Base-by-base conservation (phyloP, 202 grass and related monocot genomes). In the Panicum hallii region DNA sequence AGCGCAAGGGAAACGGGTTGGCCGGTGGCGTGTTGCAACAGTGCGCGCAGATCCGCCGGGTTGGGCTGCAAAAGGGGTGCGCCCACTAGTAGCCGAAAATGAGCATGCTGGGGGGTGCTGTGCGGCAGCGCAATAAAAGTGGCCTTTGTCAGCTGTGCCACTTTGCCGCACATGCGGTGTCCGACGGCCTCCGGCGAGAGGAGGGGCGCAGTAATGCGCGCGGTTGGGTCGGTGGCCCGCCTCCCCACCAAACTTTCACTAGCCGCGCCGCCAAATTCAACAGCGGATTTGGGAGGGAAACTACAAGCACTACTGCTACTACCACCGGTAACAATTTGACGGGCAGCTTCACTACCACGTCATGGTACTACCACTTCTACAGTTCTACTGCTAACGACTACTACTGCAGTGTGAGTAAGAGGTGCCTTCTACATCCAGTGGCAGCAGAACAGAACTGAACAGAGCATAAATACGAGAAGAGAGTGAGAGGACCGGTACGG, bases 151-250 rank as follows among this genome's bases (percentile, higher is more conserved):
- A 46, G 80, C 67, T 6, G 79, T 32, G 76, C 62, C 64, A 48
- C 74, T 86, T 75, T 11, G 74, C 57, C 55, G 84, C 84, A 90
- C 84, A 87, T 90, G 84, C 80, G 63, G 75, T 63, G 88, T 54
- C 79, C 79, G 32, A 3, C 32, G 32, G 32, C 32, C 32, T 32
- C 32, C 32, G 54, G 70, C 48, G 22, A 50, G 79, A 20, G 5
- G 36, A 38, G 36, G 36, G 36, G 36, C 36, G 46, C 30, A 82
- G 79, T 86, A 86, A 83, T 53, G 79, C 2, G 28, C n/a, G 70
- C 23, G 23, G 14, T 10, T 17, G 52, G 69, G 11, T 43, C 2
- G 64, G 52, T 63, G 26, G 20, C 43, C 12, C 0, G 0, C 12
- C 3, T 0, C 14, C 3, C 11, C 13, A 61, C 41, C 62, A 11